Evolutionary conservation across 352 stramenopile genomes (phyloP).

Genomic region (Blastocystis hominis): DNA sequence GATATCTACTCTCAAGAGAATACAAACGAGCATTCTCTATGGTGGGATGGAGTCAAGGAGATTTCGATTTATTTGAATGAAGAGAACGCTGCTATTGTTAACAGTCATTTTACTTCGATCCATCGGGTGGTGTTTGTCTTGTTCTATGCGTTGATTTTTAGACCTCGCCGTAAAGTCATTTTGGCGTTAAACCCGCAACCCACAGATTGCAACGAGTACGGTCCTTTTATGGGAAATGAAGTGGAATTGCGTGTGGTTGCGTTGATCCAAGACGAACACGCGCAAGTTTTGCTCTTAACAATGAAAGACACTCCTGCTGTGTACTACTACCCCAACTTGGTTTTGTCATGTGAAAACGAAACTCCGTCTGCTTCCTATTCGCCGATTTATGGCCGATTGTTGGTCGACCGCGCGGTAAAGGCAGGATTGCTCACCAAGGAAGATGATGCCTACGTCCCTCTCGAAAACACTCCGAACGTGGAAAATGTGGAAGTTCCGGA

Average conservation of each 20-base stretch:
- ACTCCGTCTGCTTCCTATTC: slow-evolving; percentile 16
- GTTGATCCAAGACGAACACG: slow-evolving; percentile 33
- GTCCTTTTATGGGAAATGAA: slow-evolving; percentile 29
- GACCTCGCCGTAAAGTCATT: slow-evolving; percentile 20
- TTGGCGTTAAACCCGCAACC: slow-evolving; percentile 6
- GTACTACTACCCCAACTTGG: slow-evolving; percentile 45
- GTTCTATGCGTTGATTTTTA: background rate
- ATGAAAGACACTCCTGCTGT: background rate
- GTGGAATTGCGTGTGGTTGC: slow-evolving; percentile 44
- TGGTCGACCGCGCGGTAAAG: slow-evolving; percentile 43
- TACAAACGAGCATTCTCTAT: background rate
- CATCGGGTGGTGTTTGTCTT: background rate
- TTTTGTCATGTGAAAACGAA: slow-evolving; percentile 39
- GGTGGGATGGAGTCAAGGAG: slow-evolving; percentile 48
- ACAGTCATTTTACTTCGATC: background rate
- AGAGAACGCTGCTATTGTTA: background rate
- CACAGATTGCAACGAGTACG: slow-evolving; percentile 35
- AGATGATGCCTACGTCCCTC: background rate
- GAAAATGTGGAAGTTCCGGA: background rate
- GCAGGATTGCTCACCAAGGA: slow-evolving; percentile 36
- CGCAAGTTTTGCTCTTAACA: slow-evolving; percentile 22
- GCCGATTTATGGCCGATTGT: slow-evolving; percentile 23
- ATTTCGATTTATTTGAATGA: slow-evolving; percentile 51
- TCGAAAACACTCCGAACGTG: background rate
- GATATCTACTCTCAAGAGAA: background rate